Conservation (phyloP, 2,329 filamentous ascomycete species). For the Fusarium bulbicola region DNA sequence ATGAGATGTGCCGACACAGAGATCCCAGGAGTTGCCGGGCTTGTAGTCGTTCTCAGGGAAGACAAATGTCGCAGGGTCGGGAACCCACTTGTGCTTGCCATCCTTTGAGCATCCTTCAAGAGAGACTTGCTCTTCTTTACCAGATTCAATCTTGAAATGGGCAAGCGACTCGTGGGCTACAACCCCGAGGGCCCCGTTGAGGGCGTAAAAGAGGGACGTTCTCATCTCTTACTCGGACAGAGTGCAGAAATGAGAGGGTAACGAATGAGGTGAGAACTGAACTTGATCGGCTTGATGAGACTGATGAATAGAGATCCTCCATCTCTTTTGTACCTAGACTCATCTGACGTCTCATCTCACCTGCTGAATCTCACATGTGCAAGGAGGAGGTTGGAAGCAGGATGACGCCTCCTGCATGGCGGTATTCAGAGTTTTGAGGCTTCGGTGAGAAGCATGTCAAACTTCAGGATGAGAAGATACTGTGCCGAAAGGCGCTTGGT, state of each 20-base stretch:
- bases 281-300: slow-evolving; percentile 23
- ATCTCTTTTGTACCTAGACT: slow-evolving; percentile 26
- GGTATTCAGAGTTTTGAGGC: background rate
- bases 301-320: background rate
- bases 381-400: slow-evolving; percentile 2
- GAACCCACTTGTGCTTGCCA: slow-evolving; percentile 40
- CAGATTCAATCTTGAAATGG: slow-evolving; percentile 28
- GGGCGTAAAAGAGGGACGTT: slow-evolving; percentile 38
- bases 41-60: slow-evolving; percentile 37
- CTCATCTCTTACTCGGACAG: slow-evolving; percentile 32
- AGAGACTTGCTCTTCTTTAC: slow-evolving; percentile 12
- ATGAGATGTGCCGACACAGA: slow-evolving; percentile 32
- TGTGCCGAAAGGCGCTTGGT: background rate
- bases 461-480: background rate
- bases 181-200: slow-evolving; percentile 38
- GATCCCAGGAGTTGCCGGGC: slow-evolving; percentile 36
- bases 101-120: slow-evolving; percentile 37
- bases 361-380: background rate
- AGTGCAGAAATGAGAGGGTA: slow-evolving; percentile 23
- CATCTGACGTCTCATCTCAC: background rate
- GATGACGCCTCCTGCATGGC: background rate
- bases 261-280: slow-evolving; percentile 31
- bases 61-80: slow-evolving; percentile 39
- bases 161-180: slow-evolving; percentile 38
- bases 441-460: slow-evolving; percentile 7